These are phyloP conservation scores for Senna siamea DNA, from an alignment of 306 rosid genomes.

Conservation along the genomic window DNA sequence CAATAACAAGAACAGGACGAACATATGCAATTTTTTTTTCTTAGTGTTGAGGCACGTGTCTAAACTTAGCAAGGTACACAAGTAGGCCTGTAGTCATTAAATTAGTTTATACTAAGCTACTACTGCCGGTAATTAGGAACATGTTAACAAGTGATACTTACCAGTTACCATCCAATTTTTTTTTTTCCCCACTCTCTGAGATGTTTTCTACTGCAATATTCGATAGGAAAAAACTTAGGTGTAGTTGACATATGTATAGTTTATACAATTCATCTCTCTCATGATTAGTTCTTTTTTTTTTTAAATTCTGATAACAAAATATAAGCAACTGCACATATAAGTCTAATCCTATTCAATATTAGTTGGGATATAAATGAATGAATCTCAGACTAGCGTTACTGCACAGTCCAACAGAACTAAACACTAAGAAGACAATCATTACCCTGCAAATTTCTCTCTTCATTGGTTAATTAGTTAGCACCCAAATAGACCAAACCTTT, in stretches of 20 bases:
- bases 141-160: background rate
- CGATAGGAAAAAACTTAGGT: background rate
- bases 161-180: background rate
- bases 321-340: too few species aligned
- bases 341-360: too few species aligned
- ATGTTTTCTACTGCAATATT: background rate
- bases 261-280: too few species aligned
- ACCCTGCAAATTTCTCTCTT: background rate
- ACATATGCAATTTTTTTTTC: too few species aligned
- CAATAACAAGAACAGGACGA: background rate
- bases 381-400: background rate
- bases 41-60: too few species aligned
- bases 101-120: background rate
- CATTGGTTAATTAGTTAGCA: too few species aligned
- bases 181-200: background rate
- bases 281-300: too few species aligned
- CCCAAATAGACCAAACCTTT: too few species aligned
- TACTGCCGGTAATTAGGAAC: background rate
- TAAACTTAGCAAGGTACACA: background rate
- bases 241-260: too few species aligned
- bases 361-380: background rate
- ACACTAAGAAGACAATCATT: slow-evolving; percentile 13
- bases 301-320: too few species aligned
- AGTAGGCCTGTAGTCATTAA: too few species aligned
- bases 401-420: too few species aligned